A percentile compares a stretch with the other conserved stretches of the same genome.
phyloP scores from a whole-genome alignment of 2,329 filamentous ascomycete species.

The Cryphonectria carpinicola region DNA sequence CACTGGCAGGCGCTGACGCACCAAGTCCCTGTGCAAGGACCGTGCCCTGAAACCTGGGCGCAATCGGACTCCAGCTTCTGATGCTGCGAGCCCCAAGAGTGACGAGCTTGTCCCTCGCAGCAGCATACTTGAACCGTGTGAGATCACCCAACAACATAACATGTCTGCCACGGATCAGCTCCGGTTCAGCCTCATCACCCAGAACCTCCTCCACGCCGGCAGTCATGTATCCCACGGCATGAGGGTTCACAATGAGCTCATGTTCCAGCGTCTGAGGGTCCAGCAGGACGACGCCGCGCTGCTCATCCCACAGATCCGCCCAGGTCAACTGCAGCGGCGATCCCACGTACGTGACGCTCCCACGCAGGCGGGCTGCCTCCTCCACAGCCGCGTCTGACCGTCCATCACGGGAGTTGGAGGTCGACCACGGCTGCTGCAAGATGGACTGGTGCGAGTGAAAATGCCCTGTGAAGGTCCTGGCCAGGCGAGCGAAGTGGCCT shows the following conservation, averaged over 20 bases:
- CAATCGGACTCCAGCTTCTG: slow-evolving; percentile 34
- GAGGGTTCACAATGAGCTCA: slow-evolving; percentile 36
- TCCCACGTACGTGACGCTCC: slow-evolving; percentile 39
- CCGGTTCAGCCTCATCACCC: slow-evolving; percentile 28
- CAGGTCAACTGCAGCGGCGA: slow-evolving; percentile 40
- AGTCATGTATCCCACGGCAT: slow-evolving; percentile 35
- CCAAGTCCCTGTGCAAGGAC: slow-evolving; percentile 26
- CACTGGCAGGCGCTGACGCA: slow-evolving; percentile 32
- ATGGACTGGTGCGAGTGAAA: slow-evolving; percentile 41
- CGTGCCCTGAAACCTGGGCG: slow-evolving; percentile 22
- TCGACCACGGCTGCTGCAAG: slow-evolving; percentile 26
- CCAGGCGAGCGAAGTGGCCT: slow-evolving; percentile 34
- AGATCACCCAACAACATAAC: slow-evolving; percentile 39
- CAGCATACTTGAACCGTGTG: slow-evolving; percentile 34
- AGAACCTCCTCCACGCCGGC: slow-evolving; percentile 33
- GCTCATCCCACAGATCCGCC: slow-evolving; percentile 38
- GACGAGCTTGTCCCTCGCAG: slow-evolving; percentile 36
- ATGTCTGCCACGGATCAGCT: slow-evolving; percentile 34
- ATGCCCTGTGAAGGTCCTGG: slow-evolving; percentile 40
- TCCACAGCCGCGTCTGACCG: not conserved
- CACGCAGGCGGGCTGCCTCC: slow-evolving; percentile 27
- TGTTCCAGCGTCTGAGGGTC: slow-evolving; percentile 37
- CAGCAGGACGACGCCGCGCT: slow-evolving; percentile 37
- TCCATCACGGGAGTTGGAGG: not conserved
- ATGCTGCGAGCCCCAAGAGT: slow-evolving; percentile 37